These are phyloP conservation scores for Monilinia fructigena DNA, from an alignment of 2,329 filamentous ascomycete genomes.

Conservation along the genomic window DNA sequence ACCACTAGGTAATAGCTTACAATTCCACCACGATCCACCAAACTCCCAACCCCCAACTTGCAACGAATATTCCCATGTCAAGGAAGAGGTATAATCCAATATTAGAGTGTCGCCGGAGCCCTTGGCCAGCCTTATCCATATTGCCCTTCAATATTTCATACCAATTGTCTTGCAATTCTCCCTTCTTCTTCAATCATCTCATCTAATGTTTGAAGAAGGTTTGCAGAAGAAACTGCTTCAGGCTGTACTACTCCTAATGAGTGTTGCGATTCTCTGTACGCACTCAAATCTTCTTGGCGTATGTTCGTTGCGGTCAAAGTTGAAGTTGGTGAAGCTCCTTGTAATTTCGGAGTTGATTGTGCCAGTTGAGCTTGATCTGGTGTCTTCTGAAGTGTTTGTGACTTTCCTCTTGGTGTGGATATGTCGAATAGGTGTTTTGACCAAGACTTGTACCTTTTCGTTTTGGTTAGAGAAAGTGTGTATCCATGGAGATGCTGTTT, in stretches of 20 bases:
- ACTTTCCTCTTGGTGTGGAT: neutral
- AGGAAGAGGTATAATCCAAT: neutral
- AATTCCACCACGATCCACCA: neutral
- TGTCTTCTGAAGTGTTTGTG: neutral
- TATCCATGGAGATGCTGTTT: neutral
- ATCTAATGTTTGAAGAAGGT: neutral
- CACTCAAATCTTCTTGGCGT: neutral
- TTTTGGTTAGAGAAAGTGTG: neutral
- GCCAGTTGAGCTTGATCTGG: neutral
- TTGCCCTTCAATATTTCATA: neutral
- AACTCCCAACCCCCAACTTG: neutral
- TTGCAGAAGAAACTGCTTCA: too few species aligned
- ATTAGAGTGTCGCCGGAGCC: neutral
- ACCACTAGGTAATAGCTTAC: neutral
- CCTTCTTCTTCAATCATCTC: conserved; percentile 8
- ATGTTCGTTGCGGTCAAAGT: neutral
- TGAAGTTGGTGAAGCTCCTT: neutral
- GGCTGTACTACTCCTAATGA: neutral
- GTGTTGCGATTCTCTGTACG: neutral
- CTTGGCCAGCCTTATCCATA: neutral
- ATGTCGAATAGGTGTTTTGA: neutral
- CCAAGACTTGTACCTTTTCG: neutral
- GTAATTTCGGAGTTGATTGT: neutral
- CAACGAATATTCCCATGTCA: neutral
- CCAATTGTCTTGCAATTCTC: neutral